These are phyloP conservation scores for Penicillium janthinellum DNA, from an alignment of 2,329 filamentous ascomycete genomes.

Conservation along the genomic window DNA sequence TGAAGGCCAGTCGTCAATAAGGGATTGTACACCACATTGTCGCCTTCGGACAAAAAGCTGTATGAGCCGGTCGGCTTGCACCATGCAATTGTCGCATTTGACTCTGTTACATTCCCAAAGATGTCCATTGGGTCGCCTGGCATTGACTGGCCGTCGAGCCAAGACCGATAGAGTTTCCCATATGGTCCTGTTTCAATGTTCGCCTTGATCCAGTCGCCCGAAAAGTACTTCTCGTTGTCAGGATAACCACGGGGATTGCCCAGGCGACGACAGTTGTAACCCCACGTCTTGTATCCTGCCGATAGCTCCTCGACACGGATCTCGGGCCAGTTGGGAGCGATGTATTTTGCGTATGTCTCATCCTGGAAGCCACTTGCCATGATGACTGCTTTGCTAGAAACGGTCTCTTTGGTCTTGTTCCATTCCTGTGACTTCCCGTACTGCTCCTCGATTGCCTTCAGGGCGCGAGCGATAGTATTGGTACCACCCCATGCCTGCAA, in stretches of 20 bases:
- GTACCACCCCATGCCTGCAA: constrained; percentile 24
- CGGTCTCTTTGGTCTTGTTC: background rate
- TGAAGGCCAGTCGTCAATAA: constrained; percentile 15
- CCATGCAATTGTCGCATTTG: background rate
- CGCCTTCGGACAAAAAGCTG: constrained; percentile 14
- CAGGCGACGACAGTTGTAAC: constrained; percentile 11
- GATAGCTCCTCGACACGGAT: constrained; percentile 10
- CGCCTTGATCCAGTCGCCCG: constrained; percentile 13
- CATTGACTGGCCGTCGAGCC: constrained; percentile 19
- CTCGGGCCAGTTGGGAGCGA: constrained; percentile 11
- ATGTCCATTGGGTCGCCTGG: constrained; percentile 13
- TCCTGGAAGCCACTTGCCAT: constrained; percentile 19
- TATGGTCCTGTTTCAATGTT: constrained; percentile 14
- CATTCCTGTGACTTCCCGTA: constrained; percentile 4
- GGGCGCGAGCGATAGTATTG: constrained; percentile 20
- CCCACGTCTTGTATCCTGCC: constrained; percentile 11
- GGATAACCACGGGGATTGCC: constrained; percentile 15
- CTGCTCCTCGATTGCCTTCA: constrained; percentile 17
- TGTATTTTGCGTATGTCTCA: constrained; percentile 10
- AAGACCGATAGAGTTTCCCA: constrained; percentile 16
- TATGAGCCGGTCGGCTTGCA: constrained; percentile 13
- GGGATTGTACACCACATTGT: constrained; percentile 14
- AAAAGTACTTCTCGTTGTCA: constrained; percentile 7
- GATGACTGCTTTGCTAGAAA: constrained; percentile 16
- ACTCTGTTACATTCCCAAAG: constrained; percentile 12